These are phyloP conservation scores for Candida pseudofarinosa DNA, from an alignment of 805 yeast genomes.

Conservation along the genomic window DNA sequence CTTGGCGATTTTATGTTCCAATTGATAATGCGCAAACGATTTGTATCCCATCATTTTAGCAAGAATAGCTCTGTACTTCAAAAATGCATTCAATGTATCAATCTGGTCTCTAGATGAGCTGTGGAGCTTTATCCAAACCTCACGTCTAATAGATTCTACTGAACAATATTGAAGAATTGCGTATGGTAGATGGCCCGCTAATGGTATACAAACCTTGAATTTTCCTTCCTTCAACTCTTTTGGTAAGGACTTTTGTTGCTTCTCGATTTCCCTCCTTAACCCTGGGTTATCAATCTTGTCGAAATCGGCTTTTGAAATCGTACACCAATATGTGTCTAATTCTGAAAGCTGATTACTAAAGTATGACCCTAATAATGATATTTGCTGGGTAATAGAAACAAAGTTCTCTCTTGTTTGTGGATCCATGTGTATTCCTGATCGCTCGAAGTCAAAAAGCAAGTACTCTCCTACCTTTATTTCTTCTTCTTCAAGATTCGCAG, in stretches of 20 bases:
- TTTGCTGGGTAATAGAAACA: constrained; percentile 73
- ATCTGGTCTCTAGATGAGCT: constrained; percentile 64
- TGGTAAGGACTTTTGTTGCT: constrained; percentile 24
- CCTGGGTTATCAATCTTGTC: constrained; percentile 17
- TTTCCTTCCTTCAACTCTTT: constrained; percentile 2
- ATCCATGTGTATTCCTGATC: constrained; percentile 84
- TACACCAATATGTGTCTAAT: constrained; percentile 34
- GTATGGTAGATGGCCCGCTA: constrained; percentile 61
- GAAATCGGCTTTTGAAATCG: constrained; percentile 27
- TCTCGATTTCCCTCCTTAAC: constrained; percentile 22
- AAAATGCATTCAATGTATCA: constrained; percentile 49
- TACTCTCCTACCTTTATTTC: constrained; percentile 80
- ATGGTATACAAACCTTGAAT: constrained; percentile 24
- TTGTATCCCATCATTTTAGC: constrained; percentile 69
- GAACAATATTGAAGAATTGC: constrained; percentile 58
- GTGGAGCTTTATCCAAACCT: constrained; percentile 73
- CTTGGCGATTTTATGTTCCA: constrained; percentile 87
- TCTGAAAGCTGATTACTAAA: constrained; percentile 52
- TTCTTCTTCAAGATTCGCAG: constrained; percentile 52
- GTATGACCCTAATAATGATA: constrained; percentile 76
- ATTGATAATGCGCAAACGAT: constrained; percentile 74
- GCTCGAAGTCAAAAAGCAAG: constrained; percentile 77
- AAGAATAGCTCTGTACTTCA: constrained; percentile 63
- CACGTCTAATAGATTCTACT: constrained; percentile 53
- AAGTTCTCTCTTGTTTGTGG: constrained; percentile 61